Percentiles rank a stretch among this genome's conserved stretches.
phyloP scores from a whole-genome alignment of 768 basidiomycete species.

The Harrya chromipes region DNA sequence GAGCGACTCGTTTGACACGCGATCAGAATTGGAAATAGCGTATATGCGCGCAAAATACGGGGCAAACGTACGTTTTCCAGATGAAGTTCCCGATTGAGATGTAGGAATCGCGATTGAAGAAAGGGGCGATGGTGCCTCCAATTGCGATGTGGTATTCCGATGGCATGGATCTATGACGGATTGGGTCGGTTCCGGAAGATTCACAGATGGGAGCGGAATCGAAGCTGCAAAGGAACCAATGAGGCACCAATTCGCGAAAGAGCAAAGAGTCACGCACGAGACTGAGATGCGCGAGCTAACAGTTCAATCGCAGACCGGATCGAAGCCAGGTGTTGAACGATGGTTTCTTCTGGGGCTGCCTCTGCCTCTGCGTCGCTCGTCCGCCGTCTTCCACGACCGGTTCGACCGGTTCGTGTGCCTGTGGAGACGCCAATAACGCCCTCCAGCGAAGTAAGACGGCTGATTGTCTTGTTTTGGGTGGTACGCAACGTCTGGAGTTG shows the following conservation, averaged over 20 bases:
- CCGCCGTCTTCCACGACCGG: background rate
- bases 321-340: slow-evolving; percentile 13
- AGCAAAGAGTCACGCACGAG: slow-evolving; percentile 7
- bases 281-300: slow-evolving; percentile 9
- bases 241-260: background rate
- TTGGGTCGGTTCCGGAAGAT: background rate
- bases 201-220: background rate
- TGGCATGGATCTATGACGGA: background rate
- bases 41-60: background rate
- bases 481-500: slow-evolving; percentile 16
- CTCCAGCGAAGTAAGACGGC: slow-evolving; percentile 12
- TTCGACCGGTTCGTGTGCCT: background rate
- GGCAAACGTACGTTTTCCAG: slow-evolving; percentile 5
- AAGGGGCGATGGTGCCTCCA: background rate
- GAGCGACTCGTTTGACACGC: background rate
- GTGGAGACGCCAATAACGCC: slow-evolving; percentile 9
- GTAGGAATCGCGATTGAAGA: background rate
- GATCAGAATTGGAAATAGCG: background rate
- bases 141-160: background rate
- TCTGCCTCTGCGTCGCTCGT: background rate
- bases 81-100: background rate
- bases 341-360: background rate
- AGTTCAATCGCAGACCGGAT: slow-evolving; percentile 21
- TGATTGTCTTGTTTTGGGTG: slow-evolving; percentile 11
- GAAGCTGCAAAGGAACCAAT: background rate